Evolutionary conservation across 1,139 yeast genomes (phyloP), one percentile per base, ranked within the genome.

Genomic region (Candida buenavistaensis): DNA sequence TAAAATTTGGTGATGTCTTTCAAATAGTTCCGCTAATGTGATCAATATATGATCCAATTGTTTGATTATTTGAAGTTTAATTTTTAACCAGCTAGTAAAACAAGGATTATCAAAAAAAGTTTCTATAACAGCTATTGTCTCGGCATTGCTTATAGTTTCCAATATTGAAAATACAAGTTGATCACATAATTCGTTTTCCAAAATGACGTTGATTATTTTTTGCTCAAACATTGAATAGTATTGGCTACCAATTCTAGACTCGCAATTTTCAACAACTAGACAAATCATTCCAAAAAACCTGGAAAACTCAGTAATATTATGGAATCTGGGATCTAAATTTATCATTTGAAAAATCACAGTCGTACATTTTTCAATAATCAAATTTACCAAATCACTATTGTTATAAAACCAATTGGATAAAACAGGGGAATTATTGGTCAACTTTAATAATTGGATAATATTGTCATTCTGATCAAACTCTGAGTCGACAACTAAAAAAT

Each of bases 161-260:
- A 39, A 29, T 2, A 37, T 26, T 10, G 32, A 19, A 30, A 32
- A 35, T 8, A 33, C 19, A 30, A 39, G 28, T 12, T 28, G 23
- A 19, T 25, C 22, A 23, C 29, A 20, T 16, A 21, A 25, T 12
- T 27, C 32, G 15, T 35, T 30, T 8, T 32, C 35, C 14, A 45
- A 21, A 14, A 44, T 22, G 6, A 23, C 30, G 19, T 44, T 38
- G n/a, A 44, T 24, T 8, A 43, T 34, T n/a, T 35, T 26, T 17
- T 10, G 13, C 23, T 41, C 44, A 27, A 43, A 44, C 7, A 31
- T 26, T 2, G 28, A 21, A 26, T 32, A 38, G 11, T 38, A 37
- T 9, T 23, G 13, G 13, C 26, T 21, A 9, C 38, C 36, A 10
- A 40, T 16, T 24, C 22, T 23, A 3, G 34, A 26, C 8, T 39